Base-by-base conservation (phyloP, 441 rosid species). In the Adansonia madagascariensis region DNA sequence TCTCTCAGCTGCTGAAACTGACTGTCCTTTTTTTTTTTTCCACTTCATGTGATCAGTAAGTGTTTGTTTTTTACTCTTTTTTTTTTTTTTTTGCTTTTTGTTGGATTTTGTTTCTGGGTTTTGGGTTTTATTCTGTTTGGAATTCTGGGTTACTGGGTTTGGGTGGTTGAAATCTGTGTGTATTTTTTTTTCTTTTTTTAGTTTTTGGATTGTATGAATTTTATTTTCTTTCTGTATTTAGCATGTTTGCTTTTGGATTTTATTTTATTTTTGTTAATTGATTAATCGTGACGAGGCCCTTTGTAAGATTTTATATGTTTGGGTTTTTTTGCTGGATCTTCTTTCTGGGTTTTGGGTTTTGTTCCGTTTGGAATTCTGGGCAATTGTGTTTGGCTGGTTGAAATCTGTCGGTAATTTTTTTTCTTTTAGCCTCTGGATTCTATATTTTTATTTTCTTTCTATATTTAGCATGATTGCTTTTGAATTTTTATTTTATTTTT, bases 21-120 rank as follows among this genome's bases (percentile, higher is more conserved):
- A 55, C 15, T 76, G 8, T 14, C 6, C 14, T 0, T 24, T 27
- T 11, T 27, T n/a, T 61, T 4, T 71, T 56, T 46, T 8, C 35
- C 24, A 69, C 77, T 83, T 87, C 85, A 82, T 86, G 85, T 85
- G 89, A 89, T 85, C 88, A 66, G 96, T 91, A 82, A 88, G 89
- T 77, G 57, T 68, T 68, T 66, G 0, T 57, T 17, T 56, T 49
- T 79, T 74, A 1, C 2, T 27, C 2, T 2, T 27, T 27, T 47
- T 11, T 31, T 47, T 11, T 31, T 70, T 64, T 39, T 8, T 52
- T 77, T 20, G 0, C 24, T 31, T 53, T 41, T 7, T 59, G 27
- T 63, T 15, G 55, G 49, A 10, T 8, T 59, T 62, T 59, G 59
- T 65, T 70, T 67, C 22, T 62, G 24, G 53, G 72, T 74, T 75